phyloP scores from a whole-genome alignment of 805 yeast genomes.

The Starmera pachycereana region DNA sequence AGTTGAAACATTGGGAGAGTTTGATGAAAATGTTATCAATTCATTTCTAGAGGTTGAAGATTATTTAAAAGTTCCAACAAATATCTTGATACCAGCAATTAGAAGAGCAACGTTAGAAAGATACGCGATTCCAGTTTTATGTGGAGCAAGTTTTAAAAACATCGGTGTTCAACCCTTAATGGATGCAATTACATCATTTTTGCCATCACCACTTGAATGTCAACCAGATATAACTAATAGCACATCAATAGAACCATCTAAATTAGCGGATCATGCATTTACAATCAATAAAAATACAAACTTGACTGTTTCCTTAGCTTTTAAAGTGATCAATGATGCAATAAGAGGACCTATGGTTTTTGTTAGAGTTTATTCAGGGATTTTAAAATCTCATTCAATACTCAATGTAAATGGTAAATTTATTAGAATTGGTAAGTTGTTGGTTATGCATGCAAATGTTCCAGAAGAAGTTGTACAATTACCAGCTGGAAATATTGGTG shows the following conservation, averaged over 20 bases:
- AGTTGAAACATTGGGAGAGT: slow-evolving; percentile 76
- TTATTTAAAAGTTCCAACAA: slow-evolving; percentile 52
- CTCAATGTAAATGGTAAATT: slow-evolving; percentile 61
- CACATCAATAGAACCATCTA: slow-evolving; percentile 27
- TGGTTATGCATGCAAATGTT: slow-evolving; percentile 81
- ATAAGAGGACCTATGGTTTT: slow-evolving; percentile 76
- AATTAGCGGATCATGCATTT: slow-evolving; percentile 36
- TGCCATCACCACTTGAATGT: slow-evolving; percentile 75
- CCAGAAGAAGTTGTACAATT: slow-evolving; percentile 62
- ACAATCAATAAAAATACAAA: slow-evolving; percentile 47
- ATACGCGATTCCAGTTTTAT: slow-evolving; percentile 65
- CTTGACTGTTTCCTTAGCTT: slow-evolving; percentile 72
- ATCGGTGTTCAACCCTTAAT: slow-evolving; percentile 92
- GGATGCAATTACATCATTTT: slow-evolving; percentile 67
- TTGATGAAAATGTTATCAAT: slow-evolving; percentile 70
- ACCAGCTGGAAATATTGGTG: slow-evolving; percentile 82
- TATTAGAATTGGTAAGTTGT: slow-evolving; percentile 55
- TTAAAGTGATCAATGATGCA: slow-evolving; percentile 83
- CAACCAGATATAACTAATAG: slow-evolving; percentile 32
- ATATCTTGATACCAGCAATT: slow-evolving; percentile 47
- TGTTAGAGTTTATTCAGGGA: slow-evolving; percentile 83
- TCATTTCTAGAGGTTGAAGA: slow-evolving; percentile 69
- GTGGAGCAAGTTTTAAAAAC: slow-evolving; percentile 89
- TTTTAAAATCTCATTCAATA: slow-evolving; percentile 47
- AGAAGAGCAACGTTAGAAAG: slow-evolving; percentile 50